Evolutionary conservation across 345 rosid genomes (phyloP), one percentile per base, ranked within the genome.

Genomic region (Murraya paniculata): DNA sequence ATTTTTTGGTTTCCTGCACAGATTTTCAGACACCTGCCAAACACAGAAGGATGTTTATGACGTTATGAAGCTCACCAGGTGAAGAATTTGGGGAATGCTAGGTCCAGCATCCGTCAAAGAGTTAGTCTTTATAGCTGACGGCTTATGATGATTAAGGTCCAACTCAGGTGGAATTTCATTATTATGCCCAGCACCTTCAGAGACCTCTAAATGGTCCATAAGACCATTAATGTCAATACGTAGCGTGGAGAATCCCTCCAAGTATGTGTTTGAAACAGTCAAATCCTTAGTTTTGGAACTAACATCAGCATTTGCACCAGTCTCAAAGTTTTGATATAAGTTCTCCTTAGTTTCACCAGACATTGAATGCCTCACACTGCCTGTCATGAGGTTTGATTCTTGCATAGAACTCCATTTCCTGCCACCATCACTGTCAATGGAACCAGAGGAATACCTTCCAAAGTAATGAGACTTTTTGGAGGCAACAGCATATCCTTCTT

Each of bases 11-110:
- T 59, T 58, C 45, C 60, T 35, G 58, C 35, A 57, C 72, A 56
- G 5, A 48, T 64, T 71, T 55, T 76, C 33, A 38, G 64, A 66
- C 50, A 59, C 35, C 60, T 5, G 25, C 64, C 25, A 57, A 72
- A 31, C 25, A 59, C 9, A 28, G 9, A 27, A 45, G 61, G 8
- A 79, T 74, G 64, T 60, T 2, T 21, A 55, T 39, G 45, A 21
- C 61, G 39, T 56, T 65, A 75, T 61, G 75, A 16, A 86, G 74
- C 91, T 88, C 72, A 96, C 99, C 95, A 89, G 84, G 84, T 96
- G 95, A 85, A 96, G 93, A 89, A 94, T 88, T 88, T 96, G 98
- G 73, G 98, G 98, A 83, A 96, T 91, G 90, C 99, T 94, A 82
- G 98, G 95, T 39, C 91, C 94, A 66, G 88, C 76, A 72, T 92